Percentiles rank a stretch among this genome's conserved stretches.
Evolutionary conservation across 1,284 basidiomycete species (phyloP).

Genomic region (Sporisorium graminicola): DNA sequence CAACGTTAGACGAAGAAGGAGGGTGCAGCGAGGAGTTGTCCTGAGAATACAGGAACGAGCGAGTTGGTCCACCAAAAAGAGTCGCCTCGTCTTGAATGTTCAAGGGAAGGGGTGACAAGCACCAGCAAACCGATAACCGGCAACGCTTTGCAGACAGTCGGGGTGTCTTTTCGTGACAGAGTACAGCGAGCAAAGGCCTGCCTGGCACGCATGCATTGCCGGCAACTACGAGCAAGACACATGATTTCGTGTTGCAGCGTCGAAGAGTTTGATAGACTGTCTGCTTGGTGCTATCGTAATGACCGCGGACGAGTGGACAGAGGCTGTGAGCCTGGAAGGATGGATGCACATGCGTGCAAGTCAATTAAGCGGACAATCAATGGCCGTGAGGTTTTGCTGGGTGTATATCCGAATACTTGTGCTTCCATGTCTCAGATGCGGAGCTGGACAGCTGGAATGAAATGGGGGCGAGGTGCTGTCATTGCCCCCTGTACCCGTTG

Average conservation of each 20-base stretch:
- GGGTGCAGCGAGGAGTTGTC: not conserved
- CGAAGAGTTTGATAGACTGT: too few relatives aligned
- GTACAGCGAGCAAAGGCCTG: not conserved
- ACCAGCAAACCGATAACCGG: not conserved
- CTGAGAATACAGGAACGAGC: too few relatives aligned
- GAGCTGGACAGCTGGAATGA: slow-evolving; percentile 19
- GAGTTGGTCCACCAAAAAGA: too few relatives aligned
- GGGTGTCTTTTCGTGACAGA: too few relatives aligned
- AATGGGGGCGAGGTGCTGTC: slow-evolving; percentile 6
- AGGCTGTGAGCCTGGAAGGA: not conserved
- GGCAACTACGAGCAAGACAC: not conserved
- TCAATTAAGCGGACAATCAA: not conserved
- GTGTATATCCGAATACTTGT: not conserved
- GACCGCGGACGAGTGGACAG: not conserved
- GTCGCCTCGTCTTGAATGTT: not conserved
- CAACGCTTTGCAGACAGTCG: not conserved
- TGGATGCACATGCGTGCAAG: not conserved
- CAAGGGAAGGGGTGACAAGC: too few relatives aligned
- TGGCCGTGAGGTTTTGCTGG: not conserved
- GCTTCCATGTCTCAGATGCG: slow-evolving; percentile 20
- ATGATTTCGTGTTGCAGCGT: not conserved
- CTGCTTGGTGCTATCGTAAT: not conserved
- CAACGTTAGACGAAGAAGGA: not conserved
- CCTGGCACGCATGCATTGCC: too few relatives aligned
- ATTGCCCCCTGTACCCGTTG: too few relatives aligned